Percentiles rank a stretch among this genome's conserved stretches.
phyloP scores from a whole-genome alignment of 164 flowering plant species.

The Akebia trifoliata region DNA sequence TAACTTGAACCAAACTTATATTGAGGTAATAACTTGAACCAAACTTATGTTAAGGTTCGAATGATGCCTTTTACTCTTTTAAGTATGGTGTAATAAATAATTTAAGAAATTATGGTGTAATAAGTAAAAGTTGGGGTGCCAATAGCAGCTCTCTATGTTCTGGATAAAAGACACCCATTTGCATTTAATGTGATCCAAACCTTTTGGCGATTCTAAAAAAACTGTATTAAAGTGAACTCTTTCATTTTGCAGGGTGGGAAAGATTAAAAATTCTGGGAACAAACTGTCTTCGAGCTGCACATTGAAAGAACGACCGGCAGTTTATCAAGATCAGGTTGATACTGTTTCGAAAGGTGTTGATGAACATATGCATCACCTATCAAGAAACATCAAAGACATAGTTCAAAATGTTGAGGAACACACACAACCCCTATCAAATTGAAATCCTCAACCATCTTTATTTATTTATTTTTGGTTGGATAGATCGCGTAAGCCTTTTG shows the following conservation, averaged over 20 bases:
- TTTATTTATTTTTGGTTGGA: no score
- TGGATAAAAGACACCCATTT: not conserved
- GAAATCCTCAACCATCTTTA: no score
- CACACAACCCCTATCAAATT: no score
- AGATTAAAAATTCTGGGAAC: not conserved
- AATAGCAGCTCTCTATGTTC: no score
- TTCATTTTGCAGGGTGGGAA: not conserved
- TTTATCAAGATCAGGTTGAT: not conserved
- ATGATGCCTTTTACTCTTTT: no score
- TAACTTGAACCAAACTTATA: no score
- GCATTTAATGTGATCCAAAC: not conserved
- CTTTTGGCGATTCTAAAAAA: not conserved
- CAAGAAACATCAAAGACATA: conserved; percentile 1
- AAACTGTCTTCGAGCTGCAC: not conserved
- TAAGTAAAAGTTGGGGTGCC: no score
- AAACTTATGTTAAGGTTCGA: no score
- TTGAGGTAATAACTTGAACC: no score
- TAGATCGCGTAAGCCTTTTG: no score
- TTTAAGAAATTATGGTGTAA: no score
- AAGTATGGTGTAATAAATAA: no score
- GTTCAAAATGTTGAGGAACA: not conserved
- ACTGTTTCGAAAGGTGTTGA: not conserved
- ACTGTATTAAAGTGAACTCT: not conserved
- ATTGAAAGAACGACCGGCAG: not conserved
- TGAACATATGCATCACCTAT: not conserved